phyloP scores from a whole-genome alignment of 805 yeast species.

The Candida dajiaensis region DNA sequence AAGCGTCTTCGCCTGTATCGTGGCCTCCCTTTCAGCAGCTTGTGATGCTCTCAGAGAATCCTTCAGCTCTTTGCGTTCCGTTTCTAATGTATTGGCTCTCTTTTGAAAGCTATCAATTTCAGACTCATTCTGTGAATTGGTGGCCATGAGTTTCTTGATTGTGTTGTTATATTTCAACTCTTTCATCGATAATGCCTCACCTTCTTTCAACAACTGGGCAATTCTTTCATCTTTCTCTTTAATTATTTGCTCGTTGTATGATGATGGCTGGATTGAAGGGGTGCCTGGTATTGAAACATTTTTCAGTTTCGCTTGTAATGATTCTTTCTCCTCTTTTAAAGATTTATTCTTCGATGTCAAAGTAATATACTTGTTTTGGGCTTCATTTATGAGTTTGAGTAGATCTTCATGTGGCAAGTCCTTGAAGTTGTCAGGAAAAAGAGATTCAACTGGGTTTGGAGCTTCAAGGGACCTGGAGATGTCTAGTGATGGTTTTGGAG shows the following conservation, averaged over 20 bases:
- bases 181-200: conserved; percentile 61
- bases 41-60: conserved; percentile 24
- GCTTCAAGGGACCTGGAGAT: conserved; percentile 1
- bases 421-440: conserved; percentile 10
- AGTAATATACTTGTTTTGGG: conserved; percentile 7
- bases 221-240: conserved; percentile 51
- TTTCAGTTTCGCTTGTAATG: conserved; percentile 19
- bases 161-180: conserved; percentile 66
- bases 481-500: conserved; percentile 6
- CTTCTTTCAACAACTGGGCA: conserved; percentile 65
- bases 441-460: not conserved
- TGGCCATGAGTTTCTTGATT: conserved; percentile 54
- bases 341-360: conserved; percentile 14
- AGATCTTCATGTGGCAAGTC: conserved; percentile 14
- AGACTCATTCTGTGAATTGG: conserved; percentile 34
- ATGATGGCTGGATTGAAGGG: not conserved
- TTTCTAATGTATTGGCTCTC: conserved; percentile 14
- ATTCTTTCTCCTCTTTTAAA: conserved; percentile 17
- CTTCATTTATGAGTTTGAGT: conserved; percentile 10
- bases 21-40: conserved; percentile 21
- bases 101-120: conserved; percentile 19
- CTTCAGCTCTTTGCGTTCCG: conserved; percentile 20
- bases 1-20: conserved; percentile 17
- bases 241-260: conserved; percentile 1
- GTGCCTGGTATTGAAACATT: conserved; percentile 1